Conservation (phyloP, 352 stramenopile species). For the Aphanomyces invadans region DNA sequence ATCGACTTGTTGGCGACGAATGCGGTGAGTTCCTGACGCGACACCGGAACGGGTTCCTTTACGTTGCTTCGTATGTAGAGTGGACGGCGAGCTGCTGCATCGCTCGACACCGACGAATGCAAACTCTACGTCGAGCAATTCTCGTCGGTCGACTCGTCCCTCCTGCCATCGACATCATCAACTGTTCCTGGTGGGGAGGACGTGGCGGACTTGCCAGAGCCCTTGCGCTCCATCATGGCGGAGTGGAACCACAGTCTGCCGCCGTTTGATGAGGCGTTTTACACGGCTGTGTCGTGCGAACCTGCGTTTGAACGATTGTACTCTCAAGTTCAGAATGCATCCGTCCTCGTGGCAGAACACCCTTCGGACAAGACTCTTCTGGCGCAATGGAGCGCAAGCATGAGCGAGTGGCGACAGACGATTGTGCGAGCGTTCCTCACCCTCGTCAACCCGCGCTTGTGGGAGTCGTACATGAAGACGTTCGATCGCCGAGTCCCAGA, state of each 20-base stretch:
- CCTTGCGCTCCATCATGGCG: conserved; percentile 35
- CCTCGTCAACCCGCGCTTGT: conserved; percentile 54
- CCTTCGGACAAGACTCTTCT: conserved; percentile 34
- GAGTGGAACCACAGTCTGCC: conserved; percentile 68
- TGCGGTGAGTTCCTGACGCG: conserved; percentile 33
- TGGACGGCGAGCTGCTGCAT: conserved; percentile 55
- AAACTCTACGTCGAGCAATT: conserved; percentile 48
- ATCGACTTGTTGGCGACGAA: conserved; percentile 64
- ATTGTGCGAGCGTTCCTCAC: conserved; percentile 60
- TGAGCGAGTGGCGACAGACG: conserved; percentile 52
- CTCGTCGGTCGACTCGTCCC: conserved; percentile 29
- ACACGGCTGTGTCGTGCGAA: conserved; percentile 70
- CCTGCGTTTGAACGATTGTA: conserved; percentile 51
- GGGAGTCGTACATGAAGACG: conserved; percentile 43
- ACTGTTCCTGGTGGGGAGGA: conserved; percentile 55
- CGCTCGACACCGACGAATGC: conserved; percentile 50
- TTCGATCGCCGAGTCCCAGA: conserved; percentile 1
- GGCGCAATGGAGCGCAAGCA: conserved; percentile 40
- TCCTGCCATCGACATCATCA: conserved; percentile 20
- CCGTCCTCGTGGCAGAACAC: conserved; percentile 34
- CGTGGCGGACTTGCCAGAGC: conserved; percentile 38
- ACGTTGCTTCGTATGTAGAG: too few species aligned
- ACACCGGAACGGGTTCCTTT: too few species aligned
- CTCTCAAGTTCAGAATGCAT: conserved; percentile 55
- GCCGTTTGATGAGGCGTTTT: conserved; percentile 68